These are phyloP conservation scores for Aspergillus neotritici DNA, from an alignment of 2,329 filamentous ascomycete species.

Conservation along the genomic window DNA sequence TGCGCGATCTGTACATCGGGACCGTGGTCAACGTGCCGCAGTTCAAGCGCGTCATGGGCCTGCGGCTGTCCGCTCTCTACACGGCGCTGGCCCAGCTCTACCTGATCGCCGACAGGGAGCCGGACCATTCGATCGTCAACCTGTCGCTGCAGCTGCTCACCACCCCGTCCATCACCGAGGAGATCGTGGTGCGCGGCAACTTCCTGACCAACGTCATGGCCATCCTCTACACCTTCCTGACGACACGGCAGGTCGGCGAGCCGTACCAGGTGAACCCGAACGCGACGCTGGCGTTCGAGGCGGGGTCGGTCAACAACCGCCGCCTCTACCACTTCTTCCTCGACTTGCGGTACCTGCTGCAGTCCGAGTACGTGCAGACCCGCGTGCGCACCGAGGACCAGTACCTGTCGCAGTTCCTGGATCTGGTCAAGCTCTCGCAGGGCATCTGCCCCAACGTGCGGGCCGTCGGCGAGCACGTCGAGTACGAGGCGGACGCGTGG, in stretches of 20 bases:
- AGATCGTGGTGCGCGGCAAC: constrained; percentile 90
- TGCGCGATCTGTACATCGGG: constrained; percentile 90
- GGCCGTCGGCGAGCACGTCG: constrained; percentile 89
- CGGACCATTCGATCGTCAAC: constrained; percentile 97
- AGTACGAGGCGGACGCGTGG: constrained; percentile 98
- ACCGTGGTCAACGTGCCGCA: constrained; percentile 92
- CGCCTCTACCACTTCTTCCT: constrained; percentile 97
- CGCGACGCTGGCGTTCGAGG: constrained; percentile 86
- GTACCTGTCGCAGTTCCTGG: constrained; percentile 90
- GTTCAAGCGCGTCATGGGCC: constrained; percentile 88
- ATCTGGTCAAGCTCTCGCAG: constrained; percentile 92
- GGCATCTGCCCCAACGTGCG: constrained; percentile 92
- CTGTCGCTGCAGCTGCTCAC: constrained; percentile 94
- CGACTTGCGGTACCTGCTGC: constrained; percentile 85
- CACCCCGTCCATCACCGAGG: constrained; percentile 90
- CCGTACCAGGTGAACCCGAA: constrained; percentile 81
- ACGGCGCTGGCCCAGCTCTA: constrained; percentile 91
- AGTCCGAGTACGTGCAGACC: constrained; percentile 81
- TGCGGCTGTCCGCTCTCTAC: constrained; percentile 93
- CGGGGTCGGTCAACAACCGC: constrained; percentile 88
- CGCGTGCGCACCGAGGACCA: constrained; percentile 74
- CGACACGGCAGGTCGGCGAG: constrained; percentile 89
- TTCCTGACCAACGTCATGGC: constrained; percentile 93
- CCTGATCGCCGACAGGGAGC: constrained; percentile 89
- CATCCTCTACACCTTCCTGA: constrained; percentile 95